Conservation (phyloP, 306 rosid genomes). For the Pyrus communis region DNA sequence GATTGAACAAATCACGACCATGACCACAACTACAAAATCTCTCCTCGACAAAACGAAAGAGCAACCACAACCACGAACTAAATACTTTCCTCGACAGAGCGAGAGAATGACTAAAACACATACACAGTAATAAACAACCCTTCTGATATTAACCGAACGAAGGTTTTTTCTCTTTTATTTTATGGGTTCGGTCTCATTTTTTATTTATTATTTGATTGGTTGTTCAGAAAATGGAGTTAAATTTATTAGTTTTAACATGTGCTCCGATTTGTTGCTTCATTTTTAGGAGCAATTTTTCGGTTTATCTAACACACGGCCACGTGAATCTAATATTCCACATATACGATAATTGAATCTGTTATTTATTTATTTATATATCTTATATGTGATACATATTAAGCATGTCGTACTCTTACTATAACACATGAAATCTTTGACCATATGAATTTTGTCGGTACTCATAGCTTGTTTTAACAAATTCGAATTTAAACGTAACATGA, state of each 20-base stretch:
- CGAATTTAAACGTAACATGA: background rate
- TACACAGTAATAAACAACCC: conserved; percentile 30
- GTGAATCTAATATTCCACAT: background rate
- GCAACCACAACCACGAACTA: no score
- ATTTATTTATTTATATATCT: background rate
- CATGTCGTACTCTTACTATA: no score
- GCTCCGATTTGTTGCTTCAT: background rate
- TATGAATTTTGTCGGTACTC: no score
- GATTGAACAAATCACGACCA: no score
- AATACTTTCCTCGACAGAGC: no score
- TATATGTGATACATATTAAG: background rate
- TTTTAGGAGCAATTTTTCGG: background rate
- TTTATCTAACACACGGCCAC: background rate
- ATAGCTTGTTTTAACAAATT: background rate
- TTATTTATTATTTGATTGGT: background rate
- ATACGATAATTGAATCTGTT: no score
- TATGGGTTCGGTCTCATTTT: background rate
- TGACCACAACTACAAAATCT: no score
- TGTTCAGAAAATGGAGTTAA: background rate
- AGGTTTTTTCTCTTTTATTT: conserved; percentile 27
- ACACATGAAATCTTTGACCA: no score
- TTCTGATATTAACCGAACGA: conserved; percentile 76
- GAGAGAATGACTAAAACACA: no score
- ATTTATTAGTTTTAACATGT: no score
- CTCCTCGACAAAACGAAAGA: no score